Evolutionary conservation across 2,329 filamentous ascomycete species (phyloP), one percentile per base, ranked within the genome.

Genomic region (Nothophaeocryptopus gaeumannii): DNA sequence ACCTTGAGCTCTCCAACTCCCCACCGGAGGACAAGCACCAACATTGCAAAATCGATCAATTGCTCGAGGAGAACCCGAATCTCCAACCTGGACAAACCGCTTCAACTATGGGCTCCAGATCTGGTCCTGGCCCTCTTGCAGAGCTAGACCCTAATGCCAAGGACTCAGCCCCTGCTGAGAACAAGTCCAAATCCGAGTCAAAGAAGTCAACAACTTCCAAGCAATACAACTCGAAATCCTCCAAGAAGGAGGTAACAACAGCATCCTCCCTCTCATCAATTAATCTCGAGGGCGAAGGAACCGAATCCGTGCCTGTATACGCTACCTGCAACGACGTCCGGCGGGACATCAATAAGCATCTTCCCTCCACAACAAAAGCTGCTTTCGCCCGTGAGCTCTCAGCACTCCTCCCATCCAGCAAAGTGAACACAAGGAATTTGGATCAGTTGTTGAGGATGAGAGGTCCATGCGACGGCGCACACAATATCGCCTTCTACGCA

Each of bases 241-340:
- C 20, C 20, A 26, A 26, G 20, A 26, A 26, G 20, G 20, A 26
- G 3, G 7, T 7, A 26, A 26, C 51, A 13, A 53, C 39, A 41
- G 52, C 47, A 8, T 16, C 44, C 14, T 41, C 39, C 53, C 66
- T 79, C 13, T 64, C 68, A 26, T 66, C 54, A 12, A 62, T 81
- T 16, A 45, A 63, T 8, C 69, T 83, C 0, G 66, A 70, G 0
- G 74, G 75, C 11, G 79, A 83, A 62, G 72, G 72, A 0, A 58
- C 64, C 0, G 70, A 72, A 30, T 58, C 52, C 0, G 78, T 82
- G 8, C 67, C 69, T 1, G 67, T 83, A 36, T 82, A 70, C 58
- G 79, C 82, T 54, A 78, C 75, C 3, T 83, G 79, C 65, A 75
- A 82, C 56, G 77, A 78, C 42, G 61, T 83, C 11, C 75, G 80